Evolutionary conservation across 345 rosid species (phyloP), one percentile per base, ranked within the genome.

Genomic region (Streptanthus diversifolius): DNA sequence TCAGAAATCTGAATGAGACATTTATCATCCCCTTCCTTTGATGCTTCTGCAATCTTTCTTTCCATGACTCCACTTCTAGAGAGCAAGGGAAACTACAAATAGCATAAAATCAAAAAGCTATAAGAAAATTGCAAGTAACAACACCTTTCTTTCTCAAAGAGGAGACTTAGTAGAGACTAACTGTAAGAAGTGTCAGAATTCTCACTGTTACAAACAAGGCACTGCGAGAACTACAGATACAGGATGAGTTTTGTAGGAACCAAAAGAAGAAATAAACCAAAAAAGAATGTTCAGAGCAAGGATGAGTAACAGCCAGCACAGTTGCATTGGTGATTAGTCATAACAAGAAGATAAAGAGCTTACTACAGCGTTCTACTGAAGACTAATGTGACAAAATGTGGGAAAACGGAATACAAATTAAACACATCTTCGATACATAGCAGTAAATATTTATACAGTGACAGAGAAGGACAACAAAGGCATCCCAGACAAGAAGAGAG

Each of bases 21-120:
- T 75, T 87, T 87, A 66, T 88, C 92, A 70, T 90, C 90, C 24
- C 73, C 90, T 79, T 85, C 84, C 78, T 85, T 87, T 14, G 93
- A 85, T 27, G 85, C 89, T 68, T 88, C 88, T 12, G 98, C 93
- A 56, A 95, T 91, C 64, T 81, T 73, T 81, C 86, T 84, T 83
- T 91, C 99, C 95, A 95, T 79, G 19, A 87, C 84, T 72, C 98
- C 97, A 72, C 99, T 95, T 84, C 92, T 85, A 45, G 98, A 95
- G 55, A 91, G 96, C 80, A 95, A 66, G 15, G 99, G 99, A 74
- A 95, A 95, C 99, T 95, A 91, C 85, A 80, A 29, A 56, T 41
- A 40, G 65, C 52, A 55, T 24, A 15, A 30, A 14, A n/a, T 1
- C 43, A 30, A 24, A 62, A 44, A 30, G 19, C 17, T 41, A 29